Evolutionary conservation across 1,139 yeast genomes (phyloP), one percentile per base, ranked within the genome.

Genomic region (Nakaseomyces uthaithaninus): DNA sequence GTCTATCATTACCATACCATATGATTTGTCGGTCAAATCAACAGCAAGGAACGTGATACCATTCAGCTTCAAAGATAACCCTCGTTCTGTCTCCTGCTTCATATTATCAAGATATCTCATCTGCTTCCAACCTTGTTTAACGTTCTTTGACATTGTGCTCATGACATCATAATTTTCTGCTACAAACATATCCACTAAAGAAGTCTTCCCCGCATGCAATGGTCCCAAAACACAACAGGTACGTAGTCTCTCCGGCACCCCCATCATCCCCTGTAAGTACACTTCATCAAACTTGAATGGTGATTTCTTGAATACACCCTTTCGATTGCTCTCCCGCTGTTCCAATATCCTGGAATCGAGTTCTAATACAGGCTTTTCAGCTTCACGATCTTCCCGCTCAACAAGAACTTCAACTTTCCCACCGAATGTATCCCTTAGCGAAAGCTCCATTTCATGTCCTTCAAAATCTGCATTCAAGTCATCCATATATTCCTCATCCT

Each of bases 121-220:
- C 33, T 48, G 56, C 33, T 45, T 53, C 63, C 63, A 59, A 2
- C 63, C 63, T 23, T 53, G 45, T 62, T 45, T 59, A 38, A 45
- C 60, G 49, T 49, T 49, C 12, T 39, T 56, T 45, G 49, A 56
- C 3, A 57, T 44, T 11, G 61, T 56, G 4, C 62, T 57, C 7
- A 70, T 48, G 4, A 63, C 49, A n/a, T 55, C 55, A 56, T 86
- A 95, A 0, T 94, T 77, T 41, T 78, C 77, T 4, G 65, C 50
- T 0, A 86, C 75, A 24, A 89, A 60, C 63, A 74, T 61, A 55
- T 87, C 95, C n/a, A 84, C 49, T 1, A 89, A 62, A 0, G 86
- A 69, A 0, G 97, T 83, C 62, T 93, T 91, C 2, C 99, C 98
- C n/a, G 84, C 77, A 52, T 85, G 85, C 2, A 83, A 56, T 39